A percentile compares a stretch with the other conserved stretches of the same genome.
Conservation (phyloP, 1,284 basidiomycete genomes). For the Gymnopus androsaceus region DNA sequence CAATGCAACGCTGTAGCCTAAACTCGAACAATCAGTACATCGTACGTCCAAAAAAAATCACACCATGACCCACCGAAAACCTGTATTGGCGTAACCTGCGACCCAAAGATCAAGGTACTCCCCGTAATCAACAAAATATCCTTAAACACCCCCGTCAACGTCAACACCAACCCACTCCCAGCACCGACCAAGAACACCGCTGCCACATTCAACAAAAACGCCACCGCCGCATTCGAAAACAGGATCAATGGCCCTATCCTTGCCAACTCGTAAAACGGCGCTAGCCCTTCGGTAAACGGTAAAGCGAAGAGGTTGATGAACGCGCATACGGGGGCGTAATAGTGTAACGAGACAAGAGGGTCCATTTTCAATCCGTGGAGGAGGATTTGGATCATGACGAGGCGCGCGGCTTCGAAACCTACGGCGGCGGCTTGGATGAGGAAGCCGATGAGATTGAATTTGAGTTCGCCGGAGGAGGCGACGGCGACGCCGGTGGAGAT, state of each 20-base stretch:
- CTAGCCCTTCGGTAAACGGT: slow-evolving; percentile 89
- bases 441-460: slow-evolving; percentile 88
- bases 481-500: slow-evolving; percentile 91
- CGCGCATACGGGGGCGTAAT: slow-evolving; percentile 96
- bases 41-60: slow-evolving; percentile 4
- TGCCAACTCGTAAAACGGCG: slow-evolving; percentile 78
- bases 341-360: slow-evolving; percentile 93
- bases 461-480: slow-evolving; percentile 84
- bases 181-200: slow-evolving; percentile 94
- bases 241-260: slow-evolving; percentile 79
- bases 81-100: slow-evolving; percentile 80
- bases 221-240: slow-evolving; percentile 83
- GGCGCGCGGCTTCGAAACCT: slow-evolving; percentile 83
- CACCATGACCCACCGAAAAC: slow-evolving; percentile 71
- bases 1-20: slow-evolving; percentile 16
- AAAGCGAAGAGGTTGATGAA: slow-evolving; percentile 83
- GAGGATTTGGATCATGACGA: slow-evolving; percentile 96
- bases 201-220: slow-evolving; percentile 90
- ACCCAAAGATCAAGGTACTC: slow-evolving; percentile 84
- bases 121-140: slow-evolving; percentile 94
- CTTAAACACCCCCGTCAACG: slow-evolving; percentile 95
- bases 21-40: not conserved
- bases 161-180: slow-evolving; percentile 86
- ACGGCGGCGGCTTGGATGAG: slow-evolving; percentile 82
- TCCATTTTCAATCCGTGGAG: slow-evolving; percentile 98